These are phyloP conservation scores for Solanum neorickii DNA, from an alignment of 257 asterid species.

Conservation along the genomic window DNA sequence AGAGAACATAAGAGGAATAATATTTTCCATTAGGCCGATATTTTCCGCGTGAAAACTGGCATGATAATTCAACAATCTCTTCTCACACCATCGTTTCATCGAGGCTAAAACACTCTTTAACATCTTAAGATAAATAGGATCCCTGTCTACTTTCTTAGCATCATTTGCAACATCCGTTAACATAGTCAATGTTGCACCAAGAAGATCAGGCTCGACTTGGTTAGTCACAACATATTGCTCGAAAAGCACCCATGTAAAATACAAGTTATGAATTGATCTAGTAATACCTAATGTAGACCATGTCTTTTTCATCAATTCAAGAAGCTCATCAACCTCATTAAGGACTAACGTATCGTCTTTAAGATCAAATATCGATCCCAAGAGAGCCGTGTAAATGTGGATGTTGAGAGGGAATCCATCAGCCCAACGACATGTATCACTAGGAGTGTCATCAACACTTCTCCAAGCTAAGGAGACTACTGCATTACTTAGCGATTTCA, in stretches of 20 bases:
- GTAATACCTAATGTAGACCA: constrained; percentile 56
- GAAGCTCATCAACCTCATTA: constrained; percentile 53
- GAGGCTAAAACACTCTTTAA: constrained; percentile 20
- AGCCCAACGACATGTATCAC: constrained; percentile 64
- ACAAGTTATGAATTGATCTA: constrained; percentile 39
- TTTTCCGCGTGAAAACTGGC: constrained; percentile 27
- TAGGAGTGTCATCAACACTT: constrained; percentile 23
- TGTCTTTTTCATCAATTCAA: constrained; percentile 62
- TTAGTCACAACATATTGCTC: constrained; percentile 50
- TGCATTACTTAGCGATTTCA: constrained; percentile 39
- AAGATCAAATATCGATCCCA: constrained; percentile 33
- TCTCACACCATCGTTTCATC: constrained; percentile 55
- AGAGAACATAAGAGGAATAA: constrained; percentile 49
- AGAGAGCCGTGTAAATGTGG: constrained; percentile 37
- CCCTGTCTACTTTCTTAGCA: constrained; percentile 43
- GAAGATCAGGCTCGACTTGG: constrained; percentile 48
- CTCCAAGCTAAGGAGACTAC: constrained; percentile 46
- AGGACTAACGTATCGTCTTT: constrained; percentile 49
- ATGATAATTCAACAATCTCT: constrained; percentile 50
- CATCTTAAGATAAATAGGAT: constrained; percentile 33
- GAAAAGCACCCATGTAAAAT: constrained; percentile 59
- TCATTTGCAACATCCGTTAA: constrained; percentile 50
- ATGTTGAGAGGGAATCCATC: constrained; percentile 60
- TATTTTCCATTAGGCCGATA: constrained; percentile 40
- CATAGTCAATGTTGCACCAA: constrained; percentile 43